Base-by-base conservation (phyloP, 257 asterid species). In the Solanum bulbocastanum region DNA sequence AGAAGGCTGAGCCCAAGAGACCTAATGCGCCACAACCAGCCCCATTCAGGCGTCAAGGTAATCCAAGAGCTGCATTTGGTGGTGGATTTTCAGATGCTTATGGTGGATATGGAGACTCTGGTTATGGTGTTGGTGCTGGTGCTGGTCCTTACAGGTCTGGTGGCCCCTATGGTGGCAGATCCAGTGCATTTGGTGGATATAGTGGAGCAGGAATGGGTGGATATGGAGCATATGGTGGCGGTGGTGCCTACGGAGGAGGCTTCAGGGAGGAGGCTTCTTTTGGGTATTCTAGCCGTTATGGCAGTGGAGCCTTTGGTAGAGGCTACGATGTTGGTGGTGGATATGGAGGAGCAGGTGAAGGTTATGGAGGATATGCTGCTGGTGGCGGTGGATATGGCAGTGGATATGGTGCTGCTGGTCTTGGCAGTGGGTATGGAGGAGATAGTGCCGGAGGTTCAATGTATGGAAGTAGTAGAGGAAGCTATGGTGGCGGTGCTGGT, bases 1-100 rank as follows among this genome's bases (percentile, higher is more conserved):
- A 93, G 94, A 93, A 91, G 89, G 94, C 94, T 58, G 96, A 93
- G 88, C 96, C 96, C 1, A 93, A 92, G 91, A 93, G 93, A 87
- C 91, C 85, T 33, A 72, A 92, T 25, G 93, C 91, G 71, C 82
- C 90, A 44, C 90, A 89, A 35, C 93, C 92, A 7, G 90, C 89
- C 15, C 91, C 92, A 49, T 82, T 60, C 86, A 82, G 62, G 69
- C 86, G 86, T 25, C 86, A 82, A 49, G 69, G 44, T 33, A n/a
- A 52, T 82, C 69, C 86, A 10, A 49, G 86, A 82, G 69, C 44
- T 66, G 73, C 89, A 86, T 91, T 83, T 87, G 89, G 90, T 76
- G 71, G 88, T 86, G 84, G 88, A 68, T 86, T 49, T 36, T 58
- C 72, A 22, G 88, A 86, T 32, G 16, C 74, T 52, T 86, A 72